phyloP scores from a whole-genome alignment of 345 rosid species.

The Eucalyptus viminalis region DNA sequence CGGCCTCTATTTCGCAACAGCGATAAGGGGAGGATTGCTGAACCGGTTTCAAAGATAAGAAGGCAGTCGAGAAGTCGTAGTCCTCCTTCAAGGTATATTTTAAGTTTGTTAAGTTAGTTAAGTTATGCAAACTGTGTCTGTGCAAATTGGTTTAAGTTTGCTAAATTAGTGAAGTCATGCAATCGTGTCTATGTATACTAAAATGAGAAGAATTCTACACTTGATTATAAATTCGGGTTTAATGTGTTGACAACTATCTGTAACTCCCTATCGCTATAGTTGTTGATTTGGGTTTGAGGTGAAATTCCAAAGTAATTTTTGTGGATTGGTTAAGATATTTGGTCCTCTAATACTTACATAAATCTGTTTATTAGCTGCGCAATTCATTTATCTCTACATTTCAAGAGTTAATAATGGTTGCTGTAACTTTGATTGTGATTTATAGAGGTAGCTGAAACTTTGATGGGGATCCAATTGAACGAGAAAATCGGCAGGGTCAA shows the following conservation, averaged over 20 bases:
- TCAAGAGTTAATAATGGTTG: neutral
- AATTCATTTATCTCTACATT: neutral
- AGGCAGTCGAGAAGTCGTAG: slow-evolving; percentile 29
- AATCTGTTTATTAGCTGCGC: neutral
- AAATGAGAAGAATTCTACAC: neutral
- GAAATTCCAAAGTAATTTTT: neutral
- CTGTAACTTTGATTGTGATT: neutral
- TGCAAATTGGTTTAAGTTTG: neutral
- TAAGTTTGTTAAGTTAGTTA: neutral
- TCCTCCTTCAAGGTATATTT: slow-evolving; percentile 20
- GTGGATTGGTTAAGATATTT: neutral
- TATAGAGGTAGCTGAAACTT: neutral
- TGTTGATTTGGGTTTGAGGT: neutral
- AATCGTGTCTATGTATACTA: neutral
- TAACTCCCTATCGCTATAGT: neutral
- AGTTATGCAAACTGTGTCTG: neutral
- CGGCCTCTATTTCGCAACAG: neutral
- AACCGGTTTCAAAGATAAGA: slow-evolving; percentile 21
- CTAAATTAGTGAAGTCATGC: neutral
- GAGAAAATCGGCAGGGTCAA: neutral
- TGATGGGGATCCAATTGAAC: neutral
- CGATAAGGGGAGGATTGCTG: slow-evolving; percentile 35
- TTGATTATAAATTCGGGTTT: neutral
- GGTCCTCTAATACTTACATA: neutral
- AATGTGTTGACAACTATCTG: neutral